These are phyloP conservation scores for Kodamaea lidongshanica DNA, from an alignment of 805 yeast species.

Conservation along the genomic window DNA sequence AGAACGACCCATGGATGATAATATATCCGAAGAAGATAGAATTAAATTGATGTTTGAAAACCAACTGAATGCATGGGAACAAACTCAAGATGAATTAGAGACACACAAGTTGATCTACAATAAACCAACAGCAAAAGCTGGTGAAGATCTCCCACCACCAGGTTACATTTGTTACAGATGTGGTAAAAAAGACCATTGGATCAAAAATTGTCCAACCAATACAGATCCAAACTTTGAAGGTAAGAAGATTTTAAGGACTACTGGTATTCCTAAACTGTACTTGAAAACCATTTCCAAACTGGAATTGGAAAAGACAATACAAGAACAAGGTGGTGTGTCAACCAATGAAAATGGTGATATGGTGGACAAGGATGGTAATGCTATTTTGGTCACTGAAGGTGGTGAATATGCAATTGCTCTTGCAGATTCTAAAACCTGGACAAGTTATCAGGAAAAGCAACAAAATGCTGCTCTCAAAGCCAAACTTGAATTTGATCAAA, in stretches of 20 bases:
- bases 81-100: conserved; percentile 87
- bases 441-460: conserved; percentile 68
- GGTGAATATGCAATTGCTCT: conserved; percentile 96
- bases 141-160: conserved; percentile 76
- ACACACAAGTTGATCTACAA: conserved; percentile 71
- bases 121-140: conserved; percentile 29
- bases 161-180: conserved; percentile 95
- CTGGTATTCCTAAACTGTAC: conserved; percentile 95
- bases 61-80: conserved; percentile 92
- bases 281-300: conserved; percentile 82
- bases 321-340: conserved; percentile 26
- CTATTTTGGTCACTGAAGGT: conserved; percentile 83
- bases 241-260: conserved; percentile 81
- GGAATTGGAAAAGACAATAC: conserved; percentile 48
- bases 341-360: conserved; percentile 40
- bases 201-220: conserved; percentile 90
- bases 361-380: conserved; percentile 43
- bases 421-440: conserved; percentile 92
- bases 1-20: conserved; percentile 30
- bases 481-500: conserved; percentile 46
- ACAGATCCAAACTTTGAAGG: conserved; percentile 93
- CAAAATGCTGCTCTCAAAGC: conserved; percentile 42
- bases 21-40: conserved; percentile 74
- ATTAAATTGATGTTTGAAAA: conserved; percentile 87
- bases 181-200: conserved; percentile 92